These are phyloP conservation scores for Lophium mytilinum DNA, from an alignment of 495 filamentous ascomycete genomes.

Conservation along the genomic window DNA sequence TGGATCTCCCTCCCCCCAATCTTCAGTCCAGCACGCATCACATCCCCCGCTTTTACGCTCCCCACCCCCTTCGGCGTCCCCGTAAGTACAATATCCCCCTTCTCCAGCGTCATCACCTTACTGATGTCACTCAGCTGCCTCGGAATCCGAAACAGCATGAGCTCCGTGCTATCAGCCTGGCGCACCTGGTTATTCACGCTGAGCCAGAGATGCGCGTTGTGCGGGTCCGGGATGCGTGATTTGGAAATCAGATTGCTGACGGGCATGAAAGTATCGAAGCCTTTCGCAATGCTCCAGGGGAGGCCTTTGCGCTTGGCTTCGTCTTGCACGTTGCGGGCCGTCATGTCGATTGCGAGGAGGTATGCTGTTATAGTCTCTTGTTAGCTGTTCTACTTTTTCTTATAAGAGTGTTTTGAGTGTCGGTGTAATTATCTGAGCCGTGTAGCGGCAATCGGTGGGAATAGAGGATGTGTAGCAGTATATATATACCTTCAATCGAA, in stretches of 20 bases:
- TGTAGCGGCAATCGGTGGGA: too few relatives aligned
- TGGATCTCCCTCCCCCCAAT: constrained; percentile 77
- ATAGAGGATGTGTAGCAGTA: too few relatives aligned
- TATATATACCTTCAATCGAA: constrained; percentile 43
- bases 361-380: constrained; percentile 50
- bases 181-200: constrained; percentile 63
- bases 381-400: too few relatives aligned
- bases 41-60: constrained; percentile 72
- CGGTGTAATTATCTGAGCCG: too few relatives aligned
- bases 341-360: constrained; percentile 86
- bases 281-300: constrained; percentile 94
- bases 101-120: constrained; percentile 85
- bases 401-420: too few relatives aligned
- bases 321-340: constrained; percentile 84
- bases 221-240: constrained; percentile 71
- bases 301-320: constrained; percentile 93
- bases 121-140: constrained; percentile 80
- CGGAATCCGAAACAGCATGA: constrained; percentile 93
- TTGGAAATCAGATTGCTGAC: constrained; percentile 71
- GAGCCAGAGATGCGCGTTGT: constrained; percentile 76
- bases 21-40: constrained; percentile 77
- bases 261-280: constrained; percentile 94
- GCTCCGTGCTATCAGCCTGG: constrained; percentile 75
- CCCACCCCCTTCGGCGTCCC: constrained; percentile 97
- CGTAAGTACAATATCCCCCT: constrained; percentile 86